Conservation (phyloP, 345 rosid genomes). For the Citrus trifoliata region DNA sequence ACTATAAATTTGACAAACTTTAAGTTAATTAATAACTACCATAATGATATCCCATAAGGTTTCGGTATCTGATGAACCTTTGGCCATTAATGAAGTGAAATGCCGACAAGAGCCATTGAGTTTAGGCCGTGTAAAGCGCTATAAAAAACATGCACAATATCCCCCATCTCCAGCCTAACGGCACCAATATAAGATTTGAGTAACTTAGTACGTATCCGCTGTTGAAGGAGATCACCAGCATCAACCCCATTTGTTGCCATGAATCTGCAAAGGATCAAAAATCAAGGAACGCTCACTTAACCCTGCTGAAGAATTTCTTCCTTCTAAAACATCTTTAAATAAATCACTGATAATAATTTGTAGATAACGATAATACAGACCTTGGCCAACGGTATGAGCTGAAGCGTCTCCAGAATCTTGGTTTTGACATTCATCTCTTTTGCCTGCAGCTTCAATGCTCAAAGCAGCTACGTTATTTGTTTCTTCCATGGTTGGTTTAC, state of each 20-base stretch:
- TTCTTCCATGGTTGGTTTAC: not conserved
- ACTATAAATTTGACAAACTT: not conserved
- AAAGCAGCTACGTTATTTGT: not conserved
- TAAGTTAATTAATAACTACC: not conserved
- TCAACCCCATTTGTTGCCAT: conserved; percentile 32
- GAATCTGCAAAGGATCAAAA: conserved; percentile 19
- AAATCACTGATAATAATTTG: not conserved
- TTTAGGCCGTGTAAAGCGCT: conserved; percentile 23
- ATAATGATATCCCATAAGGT: conserved; percentile 28
- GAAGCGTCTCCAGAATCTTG: conserved; percentile 10
- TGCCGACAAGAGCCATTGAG: conserved; percentile 28
- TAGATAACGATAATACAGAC: not conserved
- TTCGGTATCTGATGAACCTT: conserved; percentile 30
- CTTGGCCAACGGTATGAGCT: conserved; percentile 21
- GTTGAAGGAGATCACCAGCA: conserved; percentile 32
- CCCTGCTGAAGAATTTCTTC: not conserved
- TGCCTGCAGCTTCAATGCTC: conserved; percentile 13
- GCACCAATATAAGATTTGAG: conserved; percentile 28
- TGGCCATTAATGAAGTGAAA: conserved; percentile 30
- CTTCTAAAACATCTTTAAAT: not conserved
- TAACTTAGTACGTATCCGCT: conserved; percentile 32
- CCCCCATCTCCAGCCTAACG: conserved; percentile 35
- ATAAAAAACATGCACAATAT: conserved; percentile 12
- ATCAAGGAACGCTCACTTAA: not conserved
- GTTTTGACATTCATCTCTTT: not conserved